Base-by-base conservation (phyloP, 495 filamentous ascomycete genomes). In the Endocarpon pusillum region DNA sequence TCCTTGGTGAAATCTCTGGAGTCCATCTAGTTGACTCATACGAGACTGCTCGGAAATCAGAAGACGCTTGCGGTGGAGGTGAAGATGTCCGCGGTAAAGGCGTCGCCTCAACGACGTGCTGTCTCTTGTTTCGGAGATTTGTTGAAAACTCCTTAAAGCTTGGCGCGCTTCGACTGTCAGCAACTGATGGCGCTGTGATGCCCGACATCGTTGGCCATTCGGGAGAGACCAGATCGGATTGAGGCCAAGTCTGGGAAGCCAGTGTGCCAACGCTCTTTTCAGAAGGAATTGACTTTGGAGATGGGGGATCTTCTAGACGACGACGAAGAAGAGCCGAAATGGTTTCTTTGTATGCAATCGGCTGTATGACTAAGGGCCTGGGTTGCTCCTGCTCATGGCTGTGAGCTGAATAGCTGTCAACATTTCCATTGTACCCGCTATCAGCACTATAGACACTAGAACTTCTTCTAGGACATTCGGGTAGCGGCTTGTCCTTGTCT, bases 401-500 rank as follows among this genome's bases (percentile, higher is more conserved):
- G n/a, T n/a, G n/a, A 5, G 28, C 14, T 5, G 28, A 31, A 14
- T 15, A 31, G 4, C 12, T 31, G 5, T 31, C 28, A 4, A 31
- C 5, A 5, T 15, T 14, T 4, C 19, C 28, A 31, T 31, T 31
- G 12, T 31, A 31, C 4, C 28, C 28, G 19, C 28, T 31, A 14
- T 31, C 28, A 14, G 14, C 19, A 17, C 28, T 31, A 17, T 31
- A 31, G 28, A 15, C 28, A 14, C 28, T 31, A 17, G 28, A 31
- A 5, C 12, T 17, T 14, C 28, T 31, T 5, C 28, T 25, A 25
- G 12, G 23, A 8, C 23, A 12, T 25, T 25, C 12, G 8, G 12
- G 23, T 12, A 12, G 8, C 12, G 23, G 23, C 12, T 25, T 8
- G 23, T 8, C 8, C 23, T n/a, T n/a, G 23, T 8, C 23, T 25